Base-by-base conservation (phyloP, 331 rosid genomes). In the Malus hybrid region DNA sequence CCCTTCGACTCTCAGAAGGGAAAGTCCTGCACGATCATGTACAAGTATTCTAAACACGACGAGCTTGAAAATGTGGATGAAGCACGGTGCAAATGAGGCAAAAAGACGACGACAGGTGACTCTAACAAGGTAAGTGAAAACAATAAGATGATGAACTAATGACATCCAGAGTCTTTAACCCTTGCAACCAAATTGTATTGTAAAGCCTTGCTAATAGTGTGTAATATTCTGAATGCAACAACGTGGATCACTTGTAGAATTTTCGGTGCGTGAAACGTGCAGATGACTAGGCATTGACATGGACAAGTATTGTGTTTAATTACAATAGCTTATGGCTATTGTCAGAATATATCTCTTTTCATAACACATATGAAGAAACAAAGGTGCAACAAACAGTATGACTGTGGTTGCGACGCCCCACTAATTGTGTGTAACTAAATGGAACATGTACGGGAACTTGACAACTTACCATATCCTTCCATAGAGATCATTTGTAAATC, bases 381-480 rank as follows among this genome's bases (percentile, higher is more conserved):
- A 24, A n/a, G 48, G 63, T 34, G 16, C 34, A 71, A 33, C 8
- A 30, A 33, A 22, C 20, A 26, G 30, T 29, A 61, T 56, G 50
- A 72, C 67, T 52, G 65, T 53, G 71, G 5, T 20, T 20, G 56
- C n/a, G 30, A 57, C 3, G 24, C 52, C 36, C 10, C 26, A 7
- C 19, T 26, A 7, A 56, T 46, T 19, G 20, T 29, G 56, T 62
- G 36, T 28, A 71, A 62, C 62, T 42, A 14, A 52, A 61, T 36
- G 72, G 63, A 67, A 46, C 19, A 75, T 3, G 30, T 33, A 13
- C 2, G 26, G 19, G 66, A 78, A 52, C 15, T 36, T 58, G 55
- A 44, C 42, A 67, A 73, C 91, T 88, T 72, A 94, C 99, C 99
- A 69, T 94, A 94, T 86, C 97, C 97, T 87, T 94, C 99, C 97